These are phyloP conservation scores for Glebionis coronaria DNA, from an alignment of 129 eudicot species.

Conservation along the genomic window DNA sequence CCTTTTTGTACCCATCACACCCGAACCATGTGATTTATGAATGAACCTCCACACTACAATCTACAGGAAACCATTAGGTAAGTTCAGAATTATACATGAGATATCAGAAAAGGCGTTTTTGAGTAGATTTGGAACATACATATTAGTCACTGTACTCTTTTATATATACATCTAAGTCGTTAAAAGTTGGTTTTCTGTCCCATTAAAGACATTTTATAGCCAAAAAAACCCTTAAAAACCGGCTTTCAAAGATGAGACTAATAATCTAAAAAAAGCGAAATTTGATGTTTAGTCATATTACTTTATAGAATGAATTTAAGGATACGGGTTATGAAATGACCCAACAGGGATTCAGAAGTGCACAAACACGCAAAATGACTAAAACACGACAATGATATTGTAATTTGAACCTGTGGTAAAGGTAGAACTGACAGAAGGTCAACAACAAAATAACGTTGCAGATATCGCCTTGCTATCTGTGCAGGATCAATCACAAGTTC, in stretches of 20 bases:
- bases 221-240: too few relatives aligned
- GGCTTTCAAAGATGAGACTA: too few relatives aligned
- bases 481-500: constrained; percentile 91
- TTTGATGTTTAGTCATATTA: too few relatives aligned
- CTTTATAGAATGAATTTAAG: too few relatives aligned
- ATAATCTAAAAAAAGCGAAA: too few relatives aligned
- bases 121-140: too few relatives aligned
- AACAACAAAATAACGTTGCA: constrained; percentile 65
- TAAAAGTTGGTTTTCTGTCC: not conserved
- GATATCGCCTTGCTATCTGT: constrained; percentile 74
- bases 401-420: constrained; percentile 65
- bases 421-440: constrained; percentile 86
- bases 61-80: constrained; percentile 38
- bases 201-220: not conserved
- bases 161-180: not conserved
- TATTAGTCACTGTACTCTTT: not conserved
- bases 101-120: not conserved
- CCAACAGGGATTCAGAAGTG: not conserved
- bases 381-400: not conserved
- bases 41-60: constrained; percentile 83
- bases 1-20: constrained; percentile 70
- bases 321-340: not conserved
- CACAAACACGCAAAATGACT: not conserved
- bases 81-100: not conserved
- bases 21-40: constrained; percentile 51